phyloP scores from a whole-genome alignment of 768 basidiomycete genomes.

The Suillus fuscotomentosus region DNA sequence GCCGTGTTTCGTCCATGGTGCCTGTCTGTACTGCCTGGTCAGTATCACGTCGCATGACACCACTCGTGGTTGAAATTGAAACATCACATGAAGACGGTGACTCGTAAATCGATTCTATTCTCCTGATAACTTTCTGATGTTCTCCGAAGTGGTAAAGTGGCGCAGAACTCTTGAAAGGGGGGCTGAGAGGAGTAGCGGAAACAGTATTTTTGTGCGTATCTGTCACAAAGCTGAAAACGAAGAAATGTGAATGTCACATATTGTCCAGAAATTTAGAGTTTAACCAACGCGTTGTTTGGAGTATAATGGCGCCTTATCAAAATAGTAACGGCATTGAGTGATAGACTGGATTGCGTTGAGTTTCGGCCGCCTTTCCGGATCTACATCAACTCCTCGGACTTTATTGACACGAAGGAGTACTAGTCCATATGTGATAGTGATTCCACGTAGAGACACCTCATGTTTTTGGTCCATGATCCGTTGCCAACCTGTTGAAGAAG shows the following conservation, averaged over 20 bases:
- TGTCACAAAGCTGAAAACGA: background rate
- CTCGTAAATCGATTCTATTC: background rate
- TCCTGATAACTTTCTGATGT: background rate
- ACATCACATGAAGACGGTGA: background rate
- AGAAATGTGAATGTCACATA: no score
- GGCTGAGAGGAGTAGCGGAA: background rate
- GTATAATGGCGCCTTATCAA: no score
- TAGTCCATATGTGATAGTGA: background rate
- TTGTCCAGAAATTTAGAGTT: background rate
- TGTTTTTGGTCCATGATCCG: background rate
- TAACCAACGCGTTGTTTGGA: background rate
- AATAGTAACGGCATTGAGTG: background rate
- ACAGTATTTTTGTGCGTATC: background rate
- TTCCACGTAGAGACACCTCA: background rate
- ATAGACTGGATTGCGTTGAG: background rate
- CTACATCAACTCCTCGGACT: constrained; percentile 1
- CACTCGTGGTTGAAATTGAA: background rate
- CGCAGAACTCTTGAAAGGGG: background rate
- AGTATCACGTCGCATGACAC: background rate
- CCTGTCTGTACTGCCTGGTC: background rate
- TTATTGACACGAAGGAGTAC: background rate
- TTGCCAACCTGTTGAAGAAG: background rate
- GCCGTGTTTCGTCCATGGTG: background rate
- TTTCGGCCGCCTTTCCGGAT: background rate
- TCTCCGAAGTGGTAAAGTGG: background rate